These are phyloP conservation scores for Schwanniomyces polymorphus DNA, from an alignment of 805 yeast genomes.

Conservation along the genomic window DNA sequence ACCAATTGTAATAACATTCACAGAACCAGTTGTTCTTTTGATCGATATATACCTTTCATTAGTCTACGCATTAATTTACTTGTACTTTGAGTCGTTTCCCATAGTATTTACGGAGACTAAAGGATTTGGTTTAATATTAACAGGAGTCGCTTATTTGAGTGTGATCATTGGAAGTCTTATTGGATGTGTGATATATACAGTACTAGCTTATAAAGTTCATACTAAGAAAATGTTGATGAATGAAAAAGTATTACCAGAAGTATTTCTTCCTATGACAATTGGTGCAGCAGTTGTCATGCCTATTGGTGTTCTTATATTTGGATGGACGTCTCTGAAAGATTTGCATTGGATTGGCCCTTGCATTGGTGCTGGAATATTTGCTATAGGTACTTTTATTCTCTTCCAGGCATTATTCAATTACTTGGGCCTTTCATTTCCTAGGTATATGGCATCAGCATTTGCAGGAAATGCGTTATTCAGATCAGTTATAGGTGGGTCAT, in stretches of 20 bases:
- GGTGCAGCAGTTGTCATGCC: conserved; percentile 18
- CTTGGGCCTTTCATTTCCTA: conserved; percentile 47
- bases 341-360: conserved; percentile 50
- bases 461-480: conserved; percentile 54
- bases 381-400: conserved; percentile 38
- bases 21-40: no score
- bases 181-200: conserved; percentile 42
- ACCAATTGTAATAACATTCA: conserved; percentile 50
- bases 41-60: conserved; percentile 53
- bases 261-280: conserved; percentile 30
- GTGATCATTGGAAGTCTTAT: conserved; percentile 31
- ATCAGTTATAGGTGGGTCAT: conserved; percentile 53
- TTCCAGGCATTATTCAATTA: conserved; percentile 54
- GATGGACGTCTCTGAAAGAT: conserved; percentile 43
- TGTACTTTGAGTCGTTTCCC: conserved; percentile 63
- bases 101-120: conserved; percentile 49
- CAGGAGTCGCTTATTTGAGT: conserved; percentile 51
- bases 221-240: conserved; percentile 15
- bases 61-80: conserved; percentile 52
- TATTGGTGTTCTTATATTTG: conserved; percentile 41
- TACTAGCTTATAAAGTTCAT: conserved; percentile 26
- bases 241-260: conserved; percentile 32
- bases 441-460: conserved; percentile 48
- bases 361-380: conserved; percentile 34
- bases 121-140: conserved; percentile 44